Conservation (phyloP, 192 early-diverging fungal genomes). For the Umbelopsis ramanniana region DNA sequence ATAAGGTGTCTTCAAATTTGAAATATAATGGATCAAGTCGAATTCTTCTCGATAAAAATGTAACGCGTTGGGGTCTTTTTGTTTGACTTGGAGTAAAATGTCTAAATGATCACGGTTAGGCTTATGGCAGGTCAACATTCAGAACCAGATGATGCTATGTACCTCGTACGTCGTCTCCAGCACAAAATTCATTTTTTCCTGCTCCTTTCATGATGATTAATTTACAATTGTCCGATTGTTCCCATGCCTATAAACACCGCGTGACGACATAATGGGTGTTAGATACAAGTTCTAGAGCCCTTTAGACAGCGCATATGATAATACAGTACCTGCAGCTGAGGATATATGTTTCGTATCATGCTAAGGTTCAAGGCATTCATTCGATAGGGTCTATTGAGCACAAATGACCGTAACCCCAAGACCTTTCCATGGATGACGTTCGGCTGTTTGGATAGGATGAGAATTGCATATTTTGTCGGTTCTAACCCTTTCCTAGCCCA, state of each 20-base stretch:
- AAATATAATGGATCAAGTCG: slow-evolving; percentile 87
- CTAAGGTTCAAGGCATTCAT: slow-evolving; percentile 86
- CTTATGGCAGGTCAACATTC: not conserved
- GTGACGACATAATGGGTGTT: not conserved
- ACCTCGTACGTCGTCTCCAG: slow-evolving; percentile 81
- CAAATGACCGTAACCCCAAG: slow-evolving; percentile 62
- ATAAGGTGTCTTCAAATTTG: slow-evolving; percentile 83
- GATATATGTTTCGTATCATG: slow-evolving; percentile 86
- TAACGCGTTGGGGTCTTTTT: slow-evolving; percentile 57
- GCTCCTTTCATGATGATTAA: slow-evolving; percentile 84
- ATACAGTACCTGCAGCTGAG: slow-evolving; percentile 70
- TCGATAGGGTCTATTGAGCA: slow-evolving; percentile 81
- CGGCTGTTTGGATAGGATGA: slow-evolving; percentile 6
- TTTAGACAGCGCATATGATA: not conserved
- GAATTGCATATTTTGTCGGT: not conserved
- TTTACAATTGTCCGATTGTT: slow-evolving; percentile 85
- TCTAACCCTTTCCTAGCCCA: not conserved
- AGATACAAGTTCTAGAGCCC: no score
- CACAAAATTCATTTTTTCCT: slow-evolving; percentile 83
- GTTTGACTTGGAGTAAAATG: slow-evolving; percentile 50
- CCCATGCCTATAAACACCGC: slow-evolving; percentile 65
- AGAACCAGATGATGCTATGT: not conserved
- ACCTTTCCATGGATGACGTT: slow-evolving; percentile 37
- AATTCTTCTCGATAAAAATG: slow-evolving; percentile 94
- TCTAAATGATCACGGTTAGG: slow-evolving; percentile 1